These are phyloP conservation scores for Cytospora chrysosperma DNA, from an alignment of 2,329 filamentous ascomycete species.

Conservation along the genomic window DNA sequence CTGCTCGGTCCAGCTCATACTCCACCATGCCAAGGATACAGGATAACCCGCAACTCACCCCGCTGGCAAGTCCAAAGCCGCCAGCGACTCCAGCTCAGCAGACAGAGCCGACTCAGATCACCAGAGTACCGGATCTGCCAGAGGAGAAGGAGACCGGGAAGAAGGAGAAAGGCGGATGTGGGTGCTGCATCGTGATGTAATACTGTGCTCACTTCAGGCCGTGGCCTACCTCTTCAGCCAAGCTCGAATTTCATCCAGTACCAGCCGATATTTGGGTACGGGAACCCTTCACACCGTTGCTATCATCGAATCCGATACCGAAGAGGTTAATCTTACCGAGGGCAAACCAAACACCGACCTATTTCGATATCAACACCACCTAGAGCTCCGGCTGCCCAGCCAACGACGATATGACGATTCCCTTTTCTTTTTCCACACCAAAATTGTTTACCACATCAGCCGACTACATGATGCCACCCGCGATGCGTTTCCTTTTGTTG, in stretches of 20 bases:
- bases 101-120: constrained; percentile 34
- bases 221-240: neutral
- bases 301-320: neutral
- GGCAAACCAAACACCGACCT: neutral
- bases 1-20: constrained; percentile 51
- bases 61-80: constrained; percentile 47
- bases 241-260: neutral
- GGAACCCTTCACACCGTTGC: neutral
- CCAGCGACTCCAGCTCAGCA: constrained; percentile 43
- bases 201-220: neutral
- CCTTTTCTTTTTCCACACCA: constrained; percentile 9
- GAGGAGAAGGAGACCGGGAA: constrained; percentile 53
- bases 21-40: constrained; percentile 63
- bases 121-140: constrained; percentile 48
- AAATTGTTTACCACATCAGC: constrained; percentile 2
- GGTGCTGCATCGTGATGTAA: constrained; percentile 77
- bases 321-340: neutral
- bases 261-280: neutral
- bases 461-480: constrained; percentile 9
- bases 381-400: constrained; percentile 21
- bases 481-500: constrained; percentile 23
- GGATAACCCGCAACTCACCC: constrained; percentile 41
- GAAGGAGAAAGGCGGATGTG: constrained; percentile 60
- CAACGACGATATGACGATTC: constrained; percentile 21
- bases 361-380: constrained; percentile 11